Evolutionary conservation across 2,329 filamentous ascomycete species (phyloP).

Genomic region (Thyridium curvatum): DNA sequence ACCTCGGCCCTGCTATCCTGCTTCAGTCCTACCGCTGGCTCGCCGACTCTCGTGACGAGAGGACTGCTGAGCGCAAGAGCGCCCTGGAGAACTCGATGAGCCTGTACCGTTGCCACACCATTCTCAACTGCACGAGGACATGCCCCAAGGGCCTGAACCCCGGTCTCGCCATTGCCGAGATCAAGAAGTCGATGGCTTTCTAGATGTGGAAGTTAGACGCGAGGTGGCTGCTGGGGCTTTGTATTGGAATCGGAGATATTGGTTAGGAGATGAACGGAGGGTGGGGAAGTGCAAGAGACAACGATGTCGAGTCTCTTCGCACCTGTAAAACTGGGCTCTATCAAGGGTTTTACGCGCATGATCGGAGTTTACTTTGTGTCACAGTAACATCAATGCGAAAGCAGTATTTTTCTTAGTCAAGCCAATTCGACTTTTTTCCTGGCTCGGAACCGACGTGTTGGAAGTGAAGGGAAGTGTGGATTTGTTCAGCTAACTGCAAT

Average conservation of each 20-base stretch:
- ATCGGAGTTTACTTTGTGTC: constrained; percentile 22
- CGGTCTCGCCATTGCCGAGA: constrained; percentile 89
- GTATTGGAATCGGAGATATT: background rate
- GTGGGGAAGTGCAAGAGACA: background rate
- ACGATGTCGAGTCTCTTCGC: background rate
- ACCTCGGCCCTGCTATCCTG: constrained; percentile 92
- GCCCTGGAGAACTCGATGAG: constrained; percentile 98
- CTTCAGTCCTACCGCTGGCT: constrained; percentile 98
- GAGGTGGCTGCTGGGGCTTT: background rate
- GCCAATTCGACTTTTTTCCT: too few relatives aligned
- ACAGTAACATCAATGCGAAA: background rate
- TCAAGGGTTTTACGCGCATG: constrained; percentile 18
- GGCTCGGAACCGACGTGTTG: too few relatives aligned
- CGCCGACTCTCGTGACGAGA: constrained; percentile 89
- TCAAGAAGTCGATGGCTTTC: constrained; percentile 92
- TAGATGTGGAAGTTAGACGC: constrained; percentile 17
- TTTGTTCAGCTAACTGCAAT: too few relatives aligned
- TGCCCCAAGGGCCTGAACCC: constrained; percentile 99
- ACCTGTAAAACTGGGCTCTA: constrained; percentile 15
- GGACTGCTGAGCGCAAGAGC: constrained; percentile 78
- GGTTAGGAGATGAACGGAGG: background rate
- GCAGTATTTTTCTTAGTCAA: background rate
- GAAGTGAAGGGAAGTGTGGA: too few relatives aligned
- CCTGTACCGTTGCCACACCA: constrained; percentile 97
- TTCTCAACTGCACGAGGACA: constrained; percentile 95